Evolutionary conservation across 2,329 filamentous ascomycete species (phyloP).

Genomic region (Alternaria incomplexa): DNA sequence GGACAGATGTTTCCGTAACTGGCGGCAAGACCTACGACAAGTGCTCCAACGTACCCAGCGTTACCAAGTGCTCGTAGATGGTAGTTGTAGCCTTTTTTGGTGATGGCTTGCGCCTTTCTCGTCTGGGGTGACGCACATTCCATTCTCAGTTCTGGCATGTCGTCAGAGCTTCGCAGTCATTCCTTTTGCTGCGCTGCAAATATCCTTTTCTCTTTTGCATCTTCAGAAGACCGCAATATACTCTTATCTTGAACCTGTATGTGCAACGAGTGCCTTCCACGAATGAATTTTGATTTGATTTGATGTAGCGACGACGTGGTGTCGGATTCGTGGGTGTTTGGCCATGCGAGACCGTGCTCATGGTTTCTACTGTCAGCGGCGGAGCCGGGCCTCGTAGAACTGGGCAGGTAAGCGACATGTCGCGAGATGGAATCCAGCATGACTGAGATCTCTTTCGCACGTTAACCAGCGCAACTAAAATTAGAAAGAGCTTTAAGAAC

Average conservation of each 20-base stretch:
- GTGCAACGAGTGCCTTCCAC: neutral
- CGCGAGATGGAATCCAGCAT: neutral
- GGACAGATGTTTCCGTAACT: slow-evolving; percentile 52
- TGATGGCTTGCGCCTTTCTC: neutral
- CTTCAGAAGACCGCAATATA: neutral
- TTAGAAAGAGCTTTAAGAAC: neutral
- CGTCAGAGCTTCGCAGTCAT: neutral
- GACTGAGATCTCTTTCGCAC: neutral
- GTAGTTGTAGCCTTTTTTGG: neutral
- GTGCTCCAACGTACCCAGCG: slow-evolving; percentile 45
- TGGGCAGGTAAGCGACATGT: neutral
- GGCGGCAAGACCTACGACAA: slow-evolving; percentile 46
- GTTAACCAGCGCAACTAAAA: neutral
- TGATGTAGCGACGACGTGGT: neutral
- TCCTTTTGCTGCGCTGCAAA: neutral
- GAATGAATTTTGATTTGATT: neutral
- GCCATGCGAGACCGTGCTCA: neutral
- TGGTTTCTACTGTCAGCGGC: neutral
- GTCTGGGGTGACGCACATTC: neutral
- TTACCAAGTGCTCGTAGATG: slow-evolving; percentile 23
- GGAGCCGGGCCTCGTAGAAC: neutral
- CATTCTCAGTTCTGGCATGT: neutral
- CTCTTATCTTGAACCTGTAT: neutral
- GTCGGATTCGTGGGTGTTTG: neutral
- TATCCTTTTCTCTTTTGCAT: neutral